Percentiles rank a stretch among this genome's conserved stretches.
phyloP scores from a whole-genome alignment of 2,329 filamentous ascomycete species.

The Xylaria sp. region DNA sequence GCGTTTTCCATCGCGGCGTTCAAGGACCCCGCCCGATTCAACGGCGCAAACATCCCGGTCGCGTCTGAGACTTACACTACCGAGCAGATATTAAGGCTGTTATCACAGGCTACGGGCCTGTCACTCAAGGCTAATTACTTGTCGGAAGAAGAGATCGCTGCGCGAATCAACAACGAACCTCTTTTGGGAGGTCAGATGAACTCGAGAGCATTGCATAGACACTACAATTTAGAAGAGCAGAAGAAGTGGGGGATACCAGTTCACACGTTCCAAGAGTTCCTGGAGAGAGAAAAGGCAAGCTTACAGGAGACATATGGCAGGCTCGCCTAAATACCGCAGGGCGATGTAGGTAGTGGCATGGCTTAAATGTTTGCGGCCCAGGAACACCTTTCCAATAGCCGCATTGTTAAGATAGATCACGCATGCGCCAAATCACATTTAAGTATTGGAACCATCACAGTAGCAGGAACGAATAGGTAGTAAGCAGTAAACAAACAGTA shows the following conservation, averaged over 20 bases:
- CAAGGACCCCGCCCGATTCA: constrained; percentile 55
- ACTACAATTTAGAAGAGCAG: constrained; percentile 52
- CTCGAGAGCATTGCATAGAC: constrained; percentile 50
- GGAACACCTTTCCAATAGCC: not conserved
- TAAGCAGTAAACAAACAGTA: constrained; percentile 16
- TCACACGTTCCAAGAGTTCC: constrained; percentile 57
- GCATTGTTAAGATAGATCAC: not conserved
- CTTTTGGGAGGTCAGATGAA: constrained; percentile 54
- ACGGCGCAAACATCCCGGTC: constrained; percentile 54
- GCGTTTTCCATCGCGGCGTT: constrained; percentile 38
- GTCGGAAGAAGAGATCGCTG: constrained; percentile 55
- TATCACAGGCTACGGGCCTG: constrained; percentile 52
- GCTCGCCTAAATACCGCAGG: not conserved
- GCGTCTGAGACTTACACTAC: constrained; percentile 51
- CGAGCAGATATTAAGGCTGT: constrained; percentile 52
- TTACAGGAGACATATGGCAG: constrained; percentile 37
- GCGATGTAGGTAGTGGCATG: not conserved
- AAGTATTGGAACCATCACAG: not conserved
- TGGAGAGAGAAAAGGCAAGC: constrained; percentile 54
- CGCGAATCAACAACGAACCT: constrained; percentile 51
- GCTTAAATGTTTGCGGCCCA: not conserved
- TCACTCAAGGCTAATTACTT: constrained; percentile 54
- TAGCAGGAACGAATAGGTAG: not conserved
- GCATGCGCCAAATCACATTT: not conserved
- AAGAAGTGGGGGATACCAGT: constrained; percentile 54